Conservation (phyloP, 225 moss, liverwort and hornwort genomes). For the Sphagnum tenellum region DNA sequence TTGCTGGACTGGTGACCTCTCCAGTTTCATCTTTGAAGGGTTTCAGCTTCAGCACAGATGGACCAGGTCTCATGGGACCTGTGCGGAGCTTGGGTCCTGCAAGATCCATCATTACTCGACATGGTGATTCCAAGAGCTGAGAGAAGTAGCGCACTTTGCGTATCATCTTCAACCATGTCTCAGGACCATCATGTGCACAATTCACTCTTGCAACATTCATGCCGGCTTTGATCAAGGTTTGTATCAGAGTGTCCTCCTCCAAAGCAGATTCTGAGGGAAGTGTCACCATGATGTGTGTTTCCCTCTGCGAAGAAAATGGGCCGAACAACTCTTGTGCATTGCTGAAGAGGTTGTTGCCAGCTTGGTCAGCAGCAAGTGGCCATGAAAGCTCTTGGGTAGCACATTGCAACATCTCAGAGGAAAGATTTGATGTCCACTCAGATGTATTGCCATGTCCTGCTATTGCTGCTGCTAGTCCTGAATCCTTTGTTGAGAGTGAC, state of each 20-base stretch:
- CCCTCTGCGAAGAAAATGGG: slow-evolving; percentile 17
- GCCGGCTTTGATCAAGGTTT: slow-evolving; percentile 19
- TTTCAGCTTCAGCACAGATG: slow-evolving; percentile 40
- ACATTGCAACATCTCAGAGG: slow-evolving; percentile 3
- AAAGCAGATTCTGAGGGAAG: slow-evolving; percentile 29
- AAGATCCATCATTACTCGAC: slow-evolving; percentile 31
- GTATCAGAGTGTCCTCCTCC: slow-evolving; percentile 31
- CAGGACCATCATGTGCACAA: slow-evolving; percentile 33
- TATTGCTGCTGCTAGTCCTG: too few relatives aligned
- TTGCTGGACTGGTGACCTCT: slow-evolving; percentile 22
- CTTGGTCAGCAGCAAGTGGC: slow-evolving; percentile 7
- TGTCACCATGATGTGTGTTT: slow-evolving; percentile 37
- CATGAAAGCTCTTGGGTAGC: slow-evolving; percentile 8
- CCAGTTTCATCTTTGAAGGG: slow-evolving; percentile 21
- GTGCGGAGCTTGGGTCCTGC: slow-evolving; percentile 48
- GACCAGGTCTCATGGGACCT: slow-evolving; percentile 28
- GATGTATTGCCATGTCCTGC: too few relatives aligned
- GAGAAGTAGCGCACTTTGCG: slow-evolving; percentile 32
- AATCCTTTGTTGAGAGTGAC: too few relatives aligned
- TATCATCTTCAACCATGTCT: slow-evolving; percentile 33
- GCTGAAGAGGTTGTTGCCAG: slow-evolving; percentile 20
- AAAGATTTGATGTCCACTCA: not conserved
- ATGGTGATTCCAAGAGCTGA: slow-evolving; percentile 30
- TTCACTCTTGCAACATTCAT: slow-evolving; percentile 48
- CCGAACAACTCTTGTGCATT: slow-evolving; percentile 25